Base-by-base conservation (phyloP, 805 yeast genomes). In the Sugiyamaella marilandica region DNA sequence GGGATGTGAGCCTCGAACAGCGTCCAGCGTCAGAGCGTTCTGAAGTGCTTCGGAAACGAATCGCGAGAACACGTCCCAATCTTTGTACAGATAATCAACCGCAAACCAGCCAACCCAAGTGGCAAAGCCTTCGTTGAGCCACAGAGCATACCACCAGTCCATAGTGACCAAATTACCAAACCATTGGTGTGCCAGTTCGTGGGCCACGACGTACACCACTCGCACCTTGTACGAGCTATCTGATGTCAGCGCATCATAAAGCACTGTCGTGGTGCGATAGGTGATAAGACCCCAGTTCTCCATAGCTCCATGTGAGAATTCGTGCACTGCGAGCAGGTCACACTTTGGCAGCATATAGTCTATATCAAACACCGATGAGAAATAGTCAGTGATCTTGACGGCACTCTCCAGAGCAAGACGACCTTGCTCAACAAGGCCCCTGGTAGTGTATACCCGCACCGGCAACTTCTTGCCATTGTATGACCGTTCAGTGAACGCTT, bases 181-280 rank as follows among this genome's bases (percentile, higher is more conserved):
- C 95, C 95, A 87, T 74, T 87, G 95, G 70, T 87, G 95, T 47
- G 95, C 94, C 72, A 87, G 77, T 72, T 87, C 95, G 72, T 87
- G 95, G 73, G 84, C 87, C 44, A 87, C 90, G 47, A 87, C 94
- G 65, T 87, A 92, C 35, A 90, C 85, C 37, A 87, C 94, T 67
- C 91, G 77, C 67, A 82, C 83, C 66, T 82, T 80, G 59, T 85
- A 78, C 54, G 73, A 74, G 57, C 81, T 73, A 56, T 83, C 81
- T 36, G 89, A 76, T 60, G 79, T 80, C 58, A 76, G 75, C 50
- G 84, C 83, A 67, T 86, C 91, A 57, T 83, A 75, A 58, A 87
- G 75, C 55, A 87, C 71, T 60, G 85, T 92, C 43, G 83, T 85
- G 45, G 86, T 84, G 70, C 94, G 79, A 71, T 84, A 87, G 21